Evolutionary conservation across 495 filamentous ascomycete species (phyloP).

Genomic region (Lepidopterella palustris): DNA sequence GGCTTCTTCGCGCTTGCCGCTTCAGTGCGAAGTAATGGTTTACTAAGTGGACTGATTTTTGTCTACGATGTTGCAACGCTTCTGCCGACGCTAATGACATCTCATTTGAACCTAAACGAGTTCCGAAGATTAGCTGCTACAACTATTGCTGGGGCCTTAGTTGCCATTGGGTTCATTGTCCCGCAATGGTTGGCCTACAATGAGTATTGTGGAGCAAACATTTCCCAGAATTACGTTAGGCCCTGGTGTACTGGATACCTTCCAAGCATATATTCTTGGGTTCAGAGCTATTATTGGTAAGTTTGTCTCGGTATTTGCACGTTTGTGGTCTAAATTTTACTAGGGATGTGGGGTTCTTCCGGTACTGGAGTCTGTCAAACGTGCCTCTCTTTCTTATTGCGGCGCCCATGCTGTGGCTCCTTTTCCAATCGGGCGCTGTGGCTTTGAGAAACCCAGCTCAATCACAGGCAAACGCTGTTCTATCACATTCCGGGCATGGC

Average conservation of each 20-base stretch:
- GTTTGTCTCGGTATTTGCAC: conserved; percentile 18
- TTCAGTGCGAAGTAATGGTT: conserved; percentile 76
- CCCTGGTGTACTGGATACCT: conserved; percentile 67
- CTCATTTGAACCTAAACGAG: conserved; percentile 8
- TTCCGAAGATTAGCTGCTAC: conserved; percentile 48
- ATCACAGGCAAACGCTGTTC: neutral
- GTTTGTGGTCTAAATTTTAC: conserved; percentile 7
- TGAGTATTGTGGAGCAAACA: conserved; percentile 53
- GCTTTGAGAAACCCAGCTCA: conserved; percentile 29
- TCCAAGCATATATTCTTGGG: conserved; percentile 87
- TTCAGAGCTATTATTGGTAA: conserved; percentile 86
- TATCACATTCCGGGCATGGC: neutral
- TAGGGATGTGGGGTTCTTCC: conserved; percentile 81
- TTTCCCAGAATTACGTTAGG: conserved; percentile 35
- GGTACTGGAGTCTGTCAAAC: conserved; percentile 86
- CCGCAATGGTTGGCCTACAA: conserved; percentile 74
- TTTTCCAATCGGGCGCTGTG: conserved; percentile 56
- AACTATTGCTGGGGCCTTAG: conserved; percentile 56
- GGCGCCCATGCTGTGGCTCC: conserved; percentile 64
- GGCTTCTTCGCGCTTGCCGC: conserved; percentile 66
- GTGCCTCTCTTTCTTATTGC: conserved; percentile 83
- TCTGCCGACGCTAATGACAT: conserved; percentile 29
- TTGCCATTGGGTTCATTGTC: conserved; percentile 57
- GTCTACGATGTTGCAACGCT: conserved; percentile 49
- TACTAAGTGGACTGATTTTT: conserved; percentile 73